Conservation (phyloP, 345 rosid species). For the Eucalyptus globulus region DNA sequence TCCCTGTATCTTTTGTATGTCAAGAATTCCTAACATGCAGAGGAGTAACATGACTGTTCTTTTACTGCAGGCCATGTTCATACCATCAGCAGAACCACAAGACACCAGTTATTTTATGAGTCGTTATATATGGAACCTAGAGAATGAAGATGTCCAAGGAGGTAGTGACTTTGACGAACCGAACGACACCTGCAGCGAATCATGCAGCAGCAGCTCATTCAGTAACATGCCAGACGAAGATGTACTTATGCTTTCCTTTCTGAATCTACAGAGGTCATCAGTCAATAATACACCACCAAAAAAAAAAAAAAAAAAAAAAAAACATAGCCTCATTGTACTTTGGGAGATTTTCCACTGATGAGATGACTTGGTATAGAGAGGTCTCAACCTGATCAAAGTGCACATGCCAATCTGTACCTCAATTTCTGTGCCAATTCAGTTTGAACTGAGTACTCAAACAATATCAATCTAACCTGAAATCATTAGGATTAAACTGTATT, state of each 20-base stretch:
- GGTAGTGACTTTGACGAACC: constrained; percentile 76
- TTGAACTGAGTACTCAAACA: not conserved
- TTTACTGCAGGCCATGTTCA: constrained; percentile 72
- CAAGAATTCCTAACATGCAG: not conserved
- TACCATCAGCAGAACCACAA: constrained; percentile 72
- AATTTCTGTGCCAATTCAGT: not conserved
- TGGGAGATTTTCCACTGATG: not conserved
- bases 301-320: not conserved
- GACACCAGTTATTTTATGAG: constrained; percentile 96
- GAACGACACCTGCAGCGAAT: constrained; percentile 45
- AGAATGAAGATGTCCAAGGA: constrained; percentile 69
- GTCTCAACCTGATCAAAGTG: not conserved
- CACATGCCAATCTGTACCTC: not conserved
- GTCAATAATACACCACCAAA: not conserved
- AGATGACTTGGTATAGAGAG: not conserved
- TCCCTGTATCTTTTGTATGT: not conserved
- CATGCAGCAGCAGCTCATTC: constrained; percentile 59
- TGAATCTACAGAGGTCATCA: not conserved
- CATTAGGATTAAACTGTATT: not conserved
- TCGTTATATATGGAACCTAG: constrained; percentile 85
- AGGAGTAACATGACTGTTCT: not conserved
- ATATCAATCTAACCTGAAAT: not conserved
- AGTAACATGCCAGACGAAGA: constrained; percentile 73
- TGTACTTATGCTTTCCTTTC: constrained; percentile 12
- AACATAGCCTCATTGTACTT: not conserved